Percentiles rank a stretch among this genome's conserved stretches.
Conservation (phyloP, 768 basidiomycete species). For the Boletellus ananas region DNA sequence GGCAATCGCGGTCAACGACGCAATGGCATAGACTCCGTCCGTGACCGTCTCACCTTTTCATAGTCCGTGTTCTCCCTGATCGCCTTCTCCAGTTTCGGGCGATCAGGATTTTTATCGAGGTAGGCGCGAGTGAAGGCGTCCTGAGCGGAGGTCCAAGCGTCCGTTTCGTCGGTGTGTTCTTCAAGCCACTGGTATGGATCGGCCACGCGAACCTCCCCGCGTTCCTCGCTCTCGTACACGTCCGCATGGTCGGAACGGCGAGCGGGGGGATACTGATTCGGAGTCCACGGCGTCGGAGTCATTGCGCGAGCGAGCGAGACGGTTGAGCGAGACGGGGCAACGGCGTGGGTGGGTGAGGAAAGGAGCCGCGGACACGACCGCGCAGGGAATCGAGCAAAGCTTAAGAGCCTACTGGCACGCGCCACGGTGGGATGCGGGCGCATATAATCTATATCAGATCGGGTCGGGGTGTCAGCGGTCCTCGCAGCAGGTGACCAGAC, state of each 20-base stretch:
- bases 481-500: conserved; percentile 8
- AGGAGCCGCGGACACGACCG: conserved; percentile 4
- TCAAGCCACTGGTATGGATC: conserved; percentile 81
- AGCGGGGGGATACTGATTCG: conserved; percentile 59
- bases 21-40: neutral
- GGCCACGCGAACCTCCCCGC: conserved; percentile 58
- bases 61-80: conserved; percentile 55
- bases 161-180: conserved; percentile 56
- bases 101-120: conserved; percentile 61
- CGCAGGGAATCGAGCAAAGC: conserved; percentile 11
- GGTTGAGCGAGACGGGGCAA: neutral
- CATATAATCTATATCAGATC: conserved; percentile 25
- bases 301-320: conserved; percentile 24
- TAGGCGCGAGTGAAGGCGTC: conserved; percentile 54
- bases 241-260: conserved; percentile 66
- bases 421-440: conserved; percentile 15
- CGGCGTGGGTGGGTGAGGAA: conserved; percentile 1
- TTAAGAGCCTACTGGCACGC: conserved; percentile 23
- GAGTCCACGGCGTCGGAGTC: conserved; percentile 47
- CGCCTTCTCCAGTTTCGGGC: conserved; percentile 51
- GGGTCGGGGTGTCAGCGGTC: conserved; percentile 30
- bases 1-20: conserved; percentile 2
- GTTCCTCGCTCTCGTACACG: conserved; percentile 59
- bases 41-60: conserved; percentile 36
- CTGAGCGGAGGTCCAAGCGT: conserved; percentile 61